Conservation (phyloP, 2,329 filamentous ascomycete species). For the Ciborinia camelliae region DNA sequence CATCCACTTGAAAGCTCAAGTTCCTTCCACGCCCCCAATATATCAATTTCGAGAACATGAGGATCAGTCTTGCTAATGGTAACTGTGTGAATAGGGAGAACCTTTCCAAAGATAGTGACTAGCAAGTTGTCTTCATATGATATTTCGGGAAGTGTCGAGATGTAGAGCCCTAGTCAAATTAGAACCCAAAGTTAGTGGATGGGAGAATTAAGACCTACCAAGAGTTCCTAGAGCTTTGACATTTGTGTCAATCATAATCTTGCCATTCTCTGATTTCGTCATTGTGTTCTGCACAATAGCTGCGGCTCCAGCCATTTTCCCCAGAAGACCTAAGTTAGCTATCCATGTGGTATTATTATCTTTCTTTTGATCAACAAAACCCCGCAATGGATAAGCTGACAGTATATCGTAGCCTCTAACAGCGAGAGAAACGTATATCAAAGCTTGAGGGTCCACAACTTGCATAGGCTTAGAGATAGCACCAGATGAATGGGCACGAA, state of each 20-base stretch:
- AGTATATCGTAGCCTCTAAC: slow-evolving; percentile 76
- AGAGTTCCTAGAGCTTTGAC: slow-evolving; percentile 77
- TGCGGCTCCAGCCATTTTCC: slow-evolving; percentile 86
- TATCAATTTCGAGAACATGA: slow-evolving; percentile 72
- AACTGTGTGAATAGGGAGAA: slow-evolving; percentile 66
- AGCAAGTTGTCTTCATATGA: slow-evolving; percentile 65
- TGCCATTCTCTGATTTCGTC: slow-evolving; percentile 55
- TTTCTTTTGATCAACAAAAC: slow-evolving; percentile 46
- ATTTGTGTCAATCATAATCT: slow-evolving; percentile 62
- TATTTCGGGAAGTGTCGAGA: slow-evolving; percentile 63
- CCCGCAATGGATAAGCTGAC: slow-evolving; percentile 64
- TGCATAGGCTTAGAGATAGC: slow-evolving; percentile 54
- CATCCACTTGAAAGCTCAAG: slow-evolving; percentile 67
- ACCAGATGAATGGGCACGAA: slow-evolving; percentile 69
- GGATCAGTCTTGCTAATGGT: slow-evolving; percentile 49
- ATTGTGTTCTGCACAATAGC: slow-evolving; percentile 65
- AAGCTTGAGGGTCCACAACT: slow-evolving; percentile 43
- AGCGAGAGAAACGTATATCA: slow-evolving; percentile 62
- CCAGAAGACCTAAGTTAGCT: slow-evolving; percentile 72
- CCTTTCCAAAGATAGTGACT: slow-evolving; percentile 67
- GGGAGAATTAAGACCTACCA: slow-evolving; percentile 47
- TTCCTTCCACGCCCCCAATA: slow-evolving; percentile 72
- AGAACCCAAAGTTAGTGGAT: slow-evolving; percentile 17
- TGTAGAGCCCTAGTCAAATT: slow-evolving; percentile 60
- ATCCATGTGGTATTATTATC: slow-evolving; percentile 47